Conservation (phyloP, 2,329 filamentous ascomycete species). For the Neofusicoccum sp. region DNA sequence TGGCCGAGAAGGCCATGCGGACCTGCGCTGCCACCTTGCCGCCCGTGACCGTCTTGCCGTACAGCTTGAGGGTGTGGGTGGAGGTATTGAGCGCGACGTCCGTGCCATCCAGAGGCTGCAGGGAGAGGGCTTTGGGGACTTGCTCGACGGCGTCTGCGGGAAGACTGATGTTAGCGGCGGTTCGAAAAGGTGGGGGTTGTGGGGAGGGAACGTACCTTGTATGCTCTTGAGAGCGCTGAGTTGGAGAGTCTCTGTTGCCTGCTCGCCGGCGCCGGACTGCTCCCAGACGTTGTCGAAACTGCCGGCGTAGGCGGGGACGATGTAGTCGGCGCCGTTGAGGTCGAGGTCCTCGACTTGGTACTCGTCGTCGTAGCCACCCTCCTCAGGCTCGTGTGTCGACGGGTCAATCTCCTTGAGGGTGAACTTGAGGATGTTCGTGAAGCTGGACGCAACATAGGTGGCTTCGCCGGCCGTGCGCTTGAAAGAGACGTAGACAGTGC, state of each 20-base stretch:
- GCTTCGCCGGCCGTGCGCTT: conserved; percentile 74
- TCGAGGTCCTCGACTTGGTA: conserved; percentile 50
- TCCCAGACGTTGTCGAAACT: conserved; percentile 97
- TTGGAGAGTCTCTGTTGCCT: conserved; percentile 87
- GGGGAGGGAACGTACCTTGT: conserved; percentile 64
- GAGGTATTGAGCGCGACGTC: conserved; percentile 85
- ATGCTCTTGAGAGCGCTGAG: conserved; percentile 88
- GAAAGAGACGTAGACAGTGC: conserved; percentile 94
- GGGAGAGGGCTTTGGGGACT: conserved; percentile 77
- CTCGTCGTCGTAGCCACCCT: conserved; percentile 93
- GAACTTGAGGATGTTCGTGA: conserved; percentile 93
- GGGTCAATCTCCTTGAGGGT: conserved; percentile 98
- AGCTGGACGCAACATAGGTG: conserved; percentile 74
- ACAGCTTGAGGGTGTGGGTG: conserved; percentile 91
- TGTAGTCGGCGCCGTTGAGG: conserved; percentile 86
- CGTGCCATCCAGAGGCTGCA: conserved; percentile 91
- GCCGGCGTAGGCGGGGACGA: conserved; percentile 87
- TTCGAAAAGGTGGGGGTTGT: neutral
- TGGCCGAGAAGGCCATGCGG: conserved; percentile 90
- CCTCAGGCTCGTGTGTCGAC: conserved; percentile 87
- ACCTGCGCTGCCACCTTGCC: conserved; percentile 84
- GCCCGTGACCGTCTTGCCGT: conserved; percentile 90
- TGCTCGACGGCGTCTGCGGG: conserved; percentile 82
- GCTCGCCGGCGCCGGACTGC: conserved; percentile 83
- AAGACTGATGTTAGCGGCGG: neutral